A percentile compares a stretch with the other conserved stretches of the same genome.
These are phyloP conservation scores for Raffaelea deltoideospora DNA, from an alignment of 2,329 filamentous ascomycete species.

Conservation along the genomic window DNA sequence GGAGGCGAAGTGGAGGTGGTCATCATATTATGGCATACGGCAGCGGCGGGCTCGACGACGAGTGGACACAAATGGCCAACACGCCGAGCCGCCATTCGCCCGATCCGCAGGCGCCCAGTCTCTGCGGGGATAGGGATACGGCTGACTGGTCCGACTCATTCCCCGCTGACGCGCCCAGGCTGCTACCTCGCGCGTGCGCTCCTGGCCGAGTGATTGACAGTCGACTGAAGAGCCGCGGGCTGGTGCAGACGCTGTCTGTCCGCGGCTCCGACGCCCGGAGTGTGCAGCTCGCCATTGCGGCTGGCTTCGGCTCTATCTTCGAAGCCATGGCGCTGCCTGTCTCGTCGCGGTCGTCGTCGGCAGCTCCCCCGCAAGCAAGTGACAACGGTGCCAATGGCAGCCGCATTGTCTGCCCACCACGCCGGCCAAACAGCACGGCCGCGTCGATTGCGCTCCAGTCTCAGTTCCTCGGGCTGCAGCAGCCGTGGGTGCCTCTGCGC, in stretches of 20 bases:
- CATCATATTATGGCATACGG: neutral
- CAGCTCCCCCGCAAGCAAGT: too few relatives aligned
- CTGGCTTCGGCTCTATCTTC: conserved; percentile 45
- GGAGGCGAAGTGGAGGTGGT: too few relatives aligned
- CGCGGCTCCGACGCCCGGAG: conserved; percentile 50
- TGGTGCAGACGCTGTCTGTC: conserved; percentile 50
- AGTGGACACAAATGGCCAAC: conserved; percentile 40
- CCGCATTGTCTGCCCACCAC: too few relatives aligned
- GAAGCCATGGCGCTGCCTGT: conserved; percentile 21
- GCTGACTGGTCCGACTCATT: conserved; percentile 31
- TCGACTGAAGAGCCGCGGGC: conserved; percentile 59
- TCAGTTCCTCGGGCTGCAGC: conserved; percentile 45
- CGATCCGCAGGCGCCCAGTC: conserved; percentile 33
- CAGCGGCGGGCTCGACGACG: conserved; percentile 19
- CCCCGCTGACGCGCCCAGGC: conserved; percentile 37
- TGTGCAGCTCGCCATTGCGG: conserved; percentile 46
- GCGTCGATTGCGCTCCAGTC: conserved; percentile 14
- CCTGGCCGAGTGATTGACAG: conserved; percentile 48
- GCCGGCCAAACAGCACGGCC: too few relatives aligned
- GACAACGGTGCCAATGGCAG: too few relatives aligned
- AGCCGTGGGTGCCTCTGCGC: conserved; percentile 59
- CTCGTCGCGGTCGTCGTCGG: conserved; percentile 9
- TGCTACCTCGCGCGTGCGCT: conserved; percentile 54
- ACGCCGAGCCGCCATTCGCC: conserved; percentile 26
- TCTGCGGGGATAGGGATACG: too few relatives aligned